phyloP scores from a whole-genome alignment of 768 basidiomycete species.

The Paxillus rubicundulus region DNA sequence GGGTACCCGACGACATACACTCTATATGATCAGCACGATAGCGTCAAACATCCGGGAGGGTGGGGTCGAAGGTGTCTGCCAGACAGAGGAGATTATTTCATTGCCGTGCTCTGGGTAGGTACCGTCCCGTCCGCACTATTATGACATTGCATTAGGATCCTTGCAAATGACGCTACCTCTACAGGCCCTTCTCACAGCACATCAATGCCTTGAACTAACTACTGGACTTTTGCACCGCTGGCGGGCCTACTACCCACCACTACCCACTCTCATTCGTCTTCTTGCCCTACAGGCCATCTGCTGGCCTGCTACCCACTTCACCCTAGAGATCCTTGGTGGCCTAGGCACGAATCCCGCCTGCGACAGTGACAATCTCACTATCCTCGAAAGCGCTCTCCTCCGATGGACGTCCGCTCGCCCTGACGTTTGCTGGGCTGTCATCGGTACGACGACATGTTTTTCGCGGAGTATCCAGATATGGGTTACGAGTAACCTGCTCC shows the following conservation, averaged over 20 bases:
- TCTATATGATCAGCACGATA: slow-evolving; percentile 3
- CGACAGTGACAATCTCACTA: slow-evolving; percentile 1
- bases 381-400: slow-evolving; percentile 29
- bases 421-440: slow-evolving; percentile 85
- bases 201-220: slow-evolving; percentile 84
- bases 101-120: slow-evolving; percentile 72
- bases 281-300: slow-evolving; percentile 93
- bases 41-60: not conserved
- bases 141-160: not conserved
- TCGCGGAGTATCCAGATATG: slow-evolving; percentile 87
- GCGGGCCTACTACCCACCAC: slow-evolving; percentile 85
- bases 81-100: slow-evolving; percentile 59
- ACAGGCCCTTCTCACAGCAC: slow-evolving; percentile 80
- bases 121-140: not conserved
- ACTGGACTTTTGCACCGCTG: slow-evolving; percentile 89
- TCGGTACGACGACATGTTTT: slow-evolving; percentile 84
- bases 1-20: slow-evolving; percentile 11
- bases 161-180: not conserved
- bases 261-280: slow-evolving; percentile 86
- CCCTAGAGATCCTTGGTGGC: slow-evolving; percentile 65
- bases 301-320: slow-evolving; percentile 91
- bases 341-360: slow-evolving; percentile 20
- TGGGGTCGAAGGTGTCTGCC: slow-evolving; percentile 41
- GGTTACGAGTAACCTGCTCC: slow-evolving; percentile 86
- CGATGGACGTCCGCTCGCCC: slow-evolving; percentile 59